Base-by-base conservation (phyloP, 768 basidiomycete species). In the Myochromella boudieri region DNA sequence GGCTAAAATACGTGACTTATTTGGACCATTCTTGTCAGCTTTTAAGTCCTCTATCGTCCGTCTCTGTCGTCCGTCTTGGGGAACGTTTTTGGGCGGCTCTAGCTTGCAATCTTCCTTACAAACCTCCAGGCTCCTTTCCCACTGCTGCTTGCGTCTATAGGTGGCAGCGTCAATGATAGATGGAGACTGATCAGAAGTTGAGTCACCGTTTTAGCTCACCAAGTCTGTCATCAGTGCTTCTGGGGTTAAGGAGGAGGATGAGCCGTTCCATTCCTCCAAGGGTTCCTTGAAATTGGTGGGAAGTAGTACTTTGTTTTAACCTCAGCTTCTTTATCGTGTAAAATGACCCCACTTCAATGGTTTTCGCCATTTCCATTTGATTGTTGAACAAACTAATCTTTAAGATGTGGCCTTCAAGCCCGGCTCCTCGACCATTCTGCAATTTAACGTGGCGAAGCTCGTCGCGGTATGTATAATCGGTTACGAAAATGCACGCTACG, bases 401-500 rank as follows among this genome's bases (percentile, higher is more conserved):
- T 44, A 84, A 57, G 20, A 84, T 67, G 18, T 67, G 69, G 14
- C 75, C 74, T 28, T 74, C 66, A n/a, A 82, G 68, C n/a, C 68
- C 67, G n/a, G 42, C 45, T 2, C 72, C 65, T 72, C 76, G 78
- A 18, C 63, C 56, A 39, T 66, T 62, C 8, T 64, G 52, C 9
- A 61, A 52, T 15, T 56, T 46, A 3, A 59, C 47, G n/a, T 61
- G 50, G 4, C 64, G 56, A 27, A 85, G 63, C 41, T 74, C 63
- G 3, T 69, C 54, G 43, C 82, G 74, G 3, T 65, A 58, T 1
- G 84, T 84, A 56, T 85, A 87, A 60, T 88, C 86, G 6, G 84
- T 86, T 25, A 83, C 77, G 50, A 76, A 82, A 29, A 86, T 60
- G 39, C 65, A 70, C 3, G 71, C 62, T 20, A 60, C 60, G 24